Percentiles rank a stretch among this genome's conserved stretches.
Evolutionary conservation across 2,329 filamentous ascomycete species (phyloP).

Genomic region (Myriosclerotinia scirpicola): DNA sequence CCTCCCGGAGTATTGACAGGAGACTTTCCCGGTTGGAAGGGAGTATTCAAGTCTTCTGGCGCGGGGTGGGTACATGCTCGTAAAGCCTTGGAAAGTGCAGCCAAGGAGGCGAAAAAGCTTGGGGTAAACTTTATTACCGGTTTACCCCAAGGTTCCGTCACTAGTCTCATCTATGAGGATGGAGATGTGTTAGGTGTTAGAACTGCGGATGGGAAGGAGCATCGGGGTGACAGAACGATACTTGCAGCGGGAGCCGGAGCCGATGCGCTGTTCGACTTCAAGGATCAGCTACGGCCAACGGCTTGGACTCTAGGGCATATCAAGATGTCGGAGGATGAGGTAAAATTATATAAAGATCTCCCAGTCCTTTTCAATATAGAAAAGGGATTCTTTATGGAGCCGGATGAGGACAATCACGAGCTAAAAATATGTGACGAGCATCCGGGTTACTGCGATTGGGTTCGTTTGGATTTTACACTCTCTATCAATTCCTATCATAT

Average conservation of each 20-base stretch:
- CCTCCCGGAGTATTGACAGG: slow-evolving; percentile 52
- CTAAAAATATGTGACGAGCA: slow-evolving; percentile 57
- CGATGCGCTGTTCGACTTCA: slow-evolving; percentile 49
- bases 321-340: slow-evolving; percentile 48
- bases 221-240: slow-evolving; percentile 48
- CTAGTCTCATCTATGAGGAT: slow-evolving; percentile 43
- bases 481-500: background rate
- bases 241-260: slow-evolving; percentile 52
- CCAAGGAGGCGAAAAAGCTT: slow-evolving; percentile 46
- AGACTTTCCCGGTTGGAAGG: slow-evolving; percentile 51
- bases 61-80: slow-evolving; percentile 56
- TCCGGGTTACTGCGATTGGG: slow-evolving; percentile 54
- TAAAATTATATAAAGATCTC: slow-evolving; percentile 47
- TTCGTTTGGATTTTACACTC: slow-evolving; percentile 28
- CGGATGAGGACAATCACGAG: slow-evolving; percentile 47
- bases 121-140: slow-evolving; percentile 51
- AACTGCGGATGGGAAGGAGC: slow-evolving; percentile 45
- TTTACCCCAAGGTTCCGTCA: slow-evolving; percentile 42
- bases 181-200: slow-evolving; percentile 46
- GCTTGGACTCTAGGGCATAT: slow-evolving; percentile 56
- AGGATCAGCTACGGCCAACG: slow-evolving; percentile 53
- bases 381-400: slow-evolving; percentile 52
- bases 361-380: slow-evolving; percentile 53
- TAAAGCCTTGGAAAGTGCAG: slow-evolving; percentile 49
- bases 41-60: slow-evolving; percentile 47